These are phyloP conservation scores for Penicillium desertorum DNA, from an alignment of 495 filamentous ascomycete species.

Conservation along the genomic window DNA sequence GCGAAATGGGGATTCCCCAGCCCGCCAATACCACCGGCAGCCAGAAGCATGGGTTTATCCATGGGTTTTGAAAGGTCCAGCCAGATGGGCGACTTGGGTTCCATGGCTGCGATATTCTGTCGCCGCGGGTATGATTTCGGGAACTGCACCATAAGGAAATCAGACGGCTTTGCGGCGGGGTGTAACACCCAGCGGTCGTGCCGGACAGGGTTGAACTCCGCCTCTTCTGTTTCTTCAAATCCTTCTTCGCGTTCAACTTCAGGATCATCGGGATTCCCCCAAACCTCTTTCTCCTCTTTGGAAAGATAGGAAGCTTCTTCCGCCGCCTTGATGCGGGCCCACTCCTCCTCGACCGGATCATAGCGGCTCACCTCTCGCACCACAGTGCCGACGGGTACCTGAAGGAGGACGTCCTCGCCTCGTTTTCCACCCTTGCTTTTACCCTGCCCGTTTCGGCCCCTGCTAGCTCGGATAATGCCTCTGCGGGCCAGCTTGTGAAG, in stretches of 20 bases:
- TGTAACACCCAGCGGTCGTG: slow-evolving; percentile 85
- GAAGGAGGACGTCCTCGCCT: slow-evolving; percentile 82
- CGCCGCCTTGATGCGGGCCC: slow-evolving; percentile 32
- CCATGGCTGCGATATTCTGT: slow-evolving; percentile 56
- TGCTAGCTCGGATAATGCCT: slow-evolving; percentile 70
- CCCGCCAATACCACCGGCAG: slow-evolving; percentile 83
- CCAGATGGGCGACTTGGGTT: slow-evolving; percentile 68
- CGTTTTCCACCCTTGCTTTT: slow-evolving; percentile 75
- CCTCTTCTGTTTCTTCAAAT: slow-evolving; percentile 27
- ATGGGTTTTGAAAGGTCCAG: slow-evolving; percentile 83
- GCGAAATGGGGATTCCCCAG: slow-evolving; percentile 92
- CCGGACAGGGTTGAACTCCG: slow-evolving; percentile 32
- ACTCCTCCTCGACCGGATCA: slow-evolving; percentile 73
- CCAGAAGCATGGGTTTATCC: slow-evolving; percentile 81
- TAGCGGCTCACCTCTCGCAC: slow-evolving; percentile 74
- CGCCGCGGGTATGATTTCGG: slow-evolving; percentile 57
- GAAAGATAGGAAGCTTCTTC: slow-evolving; percentile 23
- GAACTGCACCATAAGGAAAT: slow-evolving; percentile 61
- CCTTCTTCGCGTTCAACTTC: slow-evolving; percentile 14
- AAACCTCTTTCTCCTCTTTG: slow-evolving; percentile 20
- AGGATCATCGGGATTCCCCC: background rate
- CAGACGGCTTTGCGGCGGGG: slow-evolving; percentile 65
- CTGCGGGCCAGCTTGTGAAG: slow-evolving; percentile 86
- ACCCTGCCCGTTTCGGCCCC: slow-evolving; percentile 83
- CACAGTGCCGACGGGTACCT: slow-evolving; percentile 90